Base-by-base conservation (phyloP, 805 yeast species). In the Saccharomycopsis schoenii region DNA sequence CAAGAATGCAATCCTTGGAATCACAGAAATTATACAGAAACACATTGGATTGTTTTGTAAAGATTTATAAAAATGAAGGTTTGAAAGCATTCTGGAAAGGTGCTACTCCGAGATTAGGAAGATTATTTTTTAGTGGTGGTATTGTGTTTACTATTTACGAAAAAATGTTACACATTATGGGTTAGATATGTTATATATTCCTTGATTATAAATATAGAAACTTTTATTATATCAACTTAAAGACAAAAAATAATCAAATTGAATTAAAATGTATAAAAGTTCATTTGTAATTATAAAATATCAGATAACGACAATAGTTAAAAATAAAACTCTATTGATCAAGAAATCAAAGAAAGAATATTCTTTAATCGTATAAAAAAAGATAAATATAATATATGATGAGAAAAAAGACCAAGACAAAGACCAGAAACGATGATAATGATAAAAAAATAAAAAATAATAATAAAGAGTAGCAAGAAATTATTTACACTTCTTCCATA, bases 141-240 rank as follows among this genome's bases (percentile, higher is more conserved):
- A 93, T 93, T 66, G 97, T 94, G 36, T 93, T 93, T 75, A 94
- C 98, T 21, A 89, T 94, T 61, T 93, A 93, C 72, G 99, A 93
- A 72, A 89, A 91, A 74, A 86, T 93, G 76, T 77, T 93, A 72
- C 81, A 77, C 43, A 58, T 86, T n/a, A 68, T 85, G 71, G 74
- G 69, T 21, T 80, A 69, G 41, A 29, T 42, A 52, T 21, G 29
- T 29, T 52, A 15, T 1, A 19, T 6, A 29, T 29, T 10, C n/a
- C 14, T 52, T 29, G 12, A 15, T 21, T 47, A 21, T 24, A 14
- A 37, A 37, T 37, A 14, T 14, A 12, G 41, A 37, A 37, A 37
- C 15, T 51, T 9, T 11, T 24, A 21, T 51, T 43, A 37, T 37
- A 37, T 37, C 41, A 12, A 11, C 12, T 37, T 37, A 2, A 37